phyloP scores from a whole-genome alignment of 2,329 filamentous ascomycete genomes.

The Chalaropsis ovoidea region DNA sequence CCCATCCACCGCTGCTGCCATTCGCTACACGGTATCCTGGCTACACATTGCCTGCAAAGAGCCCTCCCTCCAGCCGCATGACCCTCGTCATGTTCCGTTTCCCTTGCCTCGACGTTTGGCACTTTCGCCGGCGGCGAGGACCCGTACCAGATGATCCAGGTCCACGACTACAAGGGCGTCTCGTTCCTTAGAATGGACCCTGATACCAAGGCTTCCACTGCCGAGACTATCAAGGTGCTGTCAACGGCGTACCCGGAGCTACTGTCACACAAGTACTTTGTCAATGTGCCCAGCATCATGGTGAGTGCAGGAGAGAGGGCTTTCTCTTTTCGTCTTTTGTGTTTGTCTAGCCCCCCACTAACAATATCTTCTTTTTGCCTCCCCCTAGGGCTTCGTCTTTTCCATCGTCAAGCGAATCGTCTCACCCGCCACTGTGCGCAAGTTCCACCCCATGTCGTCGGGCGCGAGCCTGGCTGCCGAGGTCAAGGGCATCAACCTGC shows the following conservation, averaged over 20 bases:
- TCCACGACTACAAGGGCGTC: conserved; percentile 85
- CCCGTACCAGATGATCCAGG: conserved; percentile 81
- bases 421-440: conserved; percentile 62
- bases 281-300: conserved; percentile 88
- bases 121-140: conserved; percentile 55
- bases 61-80: no score
- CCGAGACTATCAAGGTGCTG: conserved; percentile 73
- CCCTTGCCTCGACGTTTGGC: neutral
- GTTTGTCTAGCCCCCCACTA: neutral
- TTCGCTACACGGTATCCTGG: no score
- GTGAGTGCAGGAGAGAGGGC: conserved; percentile 10
- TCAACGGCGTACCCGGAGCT: conserved; percentile 80
- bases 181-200: conserved; percentile 77
- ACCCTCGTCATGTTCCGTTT: neutral
- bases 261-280: conserved; percentile 77
- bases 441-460: conserved; percentile 68
- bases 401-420: conserved; percentile 65
- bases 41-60: neutral
- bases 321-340: neutral
- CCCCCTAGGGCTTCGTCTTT: conserved; percentile 58
- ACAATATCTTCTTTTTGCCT: neutral
- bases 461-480: conserved; percentile 58
- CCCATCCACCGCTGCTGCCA: no score
- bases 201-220: conserved; percentile 62
- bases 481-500: conserved; percentile 53